phyloP scores from a whole-genome alignment of 225 moss, liverwort and hornwort genomes.

The Marchantia paleacea region DNA sequence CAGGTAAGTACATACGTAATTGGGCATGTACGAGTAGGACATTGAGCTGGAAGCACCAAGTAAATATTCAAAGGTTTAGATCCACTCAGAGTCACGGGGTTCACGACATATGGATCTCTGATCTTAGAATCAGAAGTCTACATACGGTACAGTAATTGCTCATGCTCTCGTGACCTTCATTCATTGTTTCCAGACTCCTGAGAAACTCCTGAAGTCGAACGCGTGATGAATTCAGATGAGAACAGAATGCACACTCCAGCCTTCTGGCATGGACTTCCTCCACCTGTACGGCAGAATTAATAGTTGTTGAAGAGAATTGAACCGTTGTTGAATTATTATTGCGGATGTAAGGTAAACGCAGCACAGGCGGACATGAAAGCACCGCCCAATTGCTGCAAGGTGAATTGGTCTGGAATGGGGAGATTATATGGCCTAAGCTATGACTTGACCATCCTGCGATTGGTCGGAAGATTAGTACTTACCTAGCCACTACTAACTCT shows the following conservation, averaged over 20 bases:
- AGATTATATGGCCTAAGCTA: not conserved
- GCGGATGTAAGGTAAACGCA: not conserved
- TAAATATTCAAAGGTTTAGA: not conserved
- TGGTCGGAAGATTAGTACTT: not conserved
- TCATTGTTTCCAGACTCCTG: not conserved
- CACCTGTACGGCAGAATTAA: not conserved
- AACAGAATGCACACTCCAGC: not conserved
- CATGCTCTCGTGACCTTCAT: no score
- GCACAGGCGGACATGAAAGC: not conserved
- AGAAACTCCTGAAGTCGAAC: not conserved
- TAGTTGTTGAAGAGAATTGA: not conserved
- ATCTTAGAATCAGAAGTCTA: not conserved
- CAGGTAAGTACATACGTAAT: not conserved
- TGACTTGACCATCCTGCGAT: not conserved
- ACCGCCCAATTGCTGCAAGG: not conserved
- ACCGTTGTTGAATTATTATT: not conserved
- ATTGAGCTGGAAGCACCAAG: not conserved
- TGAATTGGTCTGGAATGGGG: not conserved
- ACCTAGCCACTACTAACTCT: not conserved
- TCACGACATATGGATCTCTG: not conserved
- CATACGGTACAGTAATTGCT: not conserved
- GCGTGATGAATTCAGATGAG: not conserved
- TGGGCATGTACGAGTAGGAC: not conserved
- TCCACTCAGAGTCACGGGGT: not conserved
- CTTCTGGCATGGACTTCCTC: not conserved